These are phyloP conservation scores for Nannochloris sp. DNA, from an alignment of 139 green algal genomes.

Conservation along the genomic window DNA sequence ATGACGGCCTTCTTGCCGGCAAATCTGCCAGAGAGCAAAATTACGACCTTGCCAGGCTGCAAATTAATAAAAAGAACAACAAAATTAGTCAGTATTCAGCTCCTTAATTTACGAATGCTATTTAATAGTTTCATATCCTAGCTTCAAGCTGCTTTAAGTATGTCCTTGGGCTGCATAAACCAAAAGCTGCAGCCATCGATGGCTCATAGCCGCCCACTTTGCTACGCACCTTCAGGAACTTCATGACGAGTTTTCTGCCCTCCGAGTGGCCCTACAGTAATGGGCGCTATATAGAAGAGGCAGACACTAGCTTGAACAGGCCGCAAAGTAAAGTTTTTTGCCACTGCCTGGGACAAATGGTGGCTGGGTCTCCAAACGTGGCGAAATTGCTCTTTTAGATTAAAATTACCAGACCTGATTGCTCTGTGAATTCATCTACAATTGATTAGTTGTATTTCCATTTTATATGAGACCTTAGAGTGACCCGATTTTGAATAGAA, in stretches of 20 bases:
- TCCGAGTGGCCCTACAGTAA: too few species aligned
- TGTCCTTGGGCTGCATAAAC: not conserved
- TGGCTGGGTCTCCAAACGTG: too few species aligned
- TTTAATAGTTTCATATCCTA: not conserved
- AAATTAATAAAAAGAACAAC: not conserved
- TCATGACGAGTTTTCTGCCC: too few species aligned
- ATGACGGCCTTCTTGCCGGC: constrained; percentile 88
- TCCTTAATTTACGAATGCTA: not conserved
- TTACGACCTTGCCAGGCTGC: constrained; percentile 78
- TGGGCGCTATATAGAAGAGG: too few species aligned
- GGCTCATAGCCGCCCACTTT: not conserved
- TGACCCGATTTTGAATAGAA: too few species aligned
- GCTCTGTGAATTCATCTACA: too few species aligned
- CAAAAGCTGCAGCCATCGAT: not conserved
- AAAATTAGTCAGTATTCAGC: not conserved
- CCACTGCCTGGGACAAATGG: too few species aligned
- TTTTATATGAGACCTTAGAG: too few species aligned
- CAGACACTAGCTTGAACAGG: not conserved
- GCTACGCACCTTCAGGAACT: constrained; percentile 54
- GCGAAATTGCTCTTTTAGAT: too few species aligned
- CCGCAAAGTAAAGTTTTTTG: too few species aligned
- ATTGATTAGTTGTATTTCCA: too few species aligned
- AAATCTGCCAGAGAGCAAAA: constrained; percentile 70
- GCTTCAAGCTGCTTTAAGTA: not conserved
- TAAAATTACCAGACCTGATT: too few species aligned